Evolutionary conservation across 23 red algal genomes (phyloP).

Genomic region (Gracilariopsis chorda): DNA sequence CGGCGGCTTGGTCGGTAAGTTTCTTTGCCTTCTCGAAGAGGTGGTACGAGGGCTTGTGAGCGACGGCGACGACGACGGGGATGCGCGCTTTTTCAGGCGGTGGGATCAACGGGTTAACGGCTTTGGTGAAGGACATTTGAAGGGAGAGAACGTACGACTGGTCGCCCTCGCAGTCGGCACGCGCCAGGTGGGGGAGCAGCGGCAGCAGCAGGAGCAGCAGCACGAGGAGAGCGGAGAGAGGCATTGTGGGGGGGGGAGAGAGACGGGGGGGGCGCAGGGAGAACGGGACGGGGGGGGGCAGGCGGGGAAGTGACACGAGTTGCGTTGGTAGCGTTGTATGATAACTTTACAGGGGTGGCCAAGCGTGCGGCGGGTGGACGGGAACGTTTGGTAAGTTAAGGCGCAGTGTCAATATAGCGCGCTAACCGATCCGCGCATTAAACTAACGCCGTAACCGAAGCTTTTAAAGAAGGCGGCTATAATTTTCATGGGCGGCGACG

Average conservation of each 20-base stretch:
- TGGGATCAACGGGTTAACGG: constrained; percentile 18
- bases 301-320: not conserved
- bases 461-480: no score
- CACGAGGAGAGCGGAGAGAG: not conserved
- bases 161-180: not conserved
- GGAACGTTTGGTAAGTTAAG: no score
- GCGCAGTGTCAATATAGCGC: no score
- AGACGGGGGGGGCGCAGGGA: not conserved
- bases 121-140: not conserved
- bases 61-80: constrained; percentile 42
- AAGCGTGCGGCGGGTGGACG: no score
- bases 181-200: constrained; percentile 1
- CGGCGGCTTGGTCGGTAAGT: constrained; percentile 22
- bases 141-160: constrained; percentile 9
- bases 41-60: constrained; percentile 6
- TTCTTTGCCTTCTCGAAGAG: constrained; percentile 10
- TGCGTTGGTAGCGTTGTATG: not conserved
- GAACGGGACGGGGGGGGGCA: not conserved
- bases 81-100: constrained; percentile 30
- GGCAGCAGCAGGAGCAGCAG: not conserved
- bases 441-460: no score
- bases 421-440: no score
- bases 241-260: not conserved
- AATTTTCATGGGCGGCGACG: no score
- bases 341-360: no score